Evolutionary conservation across 108 stramenopile genomes (phyloP).

Genomic region (Cyclostephanos tholiformis): DNA sequence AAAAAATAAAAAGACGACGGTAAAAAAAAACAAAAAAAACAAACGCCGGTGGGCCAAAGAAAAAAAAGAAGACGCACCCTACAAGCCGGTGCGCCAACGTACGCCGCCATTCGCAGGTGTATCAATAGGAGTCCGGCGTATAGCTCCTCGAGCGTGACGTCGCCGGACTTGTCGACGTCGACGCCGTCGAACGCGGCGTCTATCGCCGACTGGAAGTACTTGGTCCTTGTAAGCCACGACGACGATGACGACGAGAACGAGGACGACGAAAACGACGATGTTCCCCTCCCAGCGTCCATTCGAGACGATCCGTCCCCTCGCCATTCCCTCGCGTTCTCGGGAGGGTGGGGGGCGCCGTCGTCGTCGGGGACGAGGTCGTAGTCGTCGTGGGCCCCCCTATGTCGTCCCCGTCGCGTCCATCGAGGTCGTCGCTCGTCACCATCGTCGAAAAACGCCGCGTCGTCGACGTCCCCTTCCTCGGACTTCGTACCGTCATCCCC

Average conservation of each 20-base stretch:
- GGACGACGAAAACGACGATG: background rate
- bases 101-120: slow-evolving; percentile 78
- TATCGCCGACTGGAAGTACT: slow-evolving; percentile 57
- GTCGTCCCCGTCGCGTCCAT: background rate
- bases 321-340: too few species aligned
- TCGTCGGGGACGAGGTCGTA: too few species aligned
- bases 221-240: slow-evolving; percentile 48
- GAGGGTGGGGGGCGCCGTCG: too few species aligned
- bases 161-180: slow-evolving; percentile 70
- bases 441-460: too few species aligned
- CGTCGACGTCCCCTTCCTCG: too few species aligned
- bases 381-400: too few species aligned
- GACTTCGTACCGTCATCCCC: slow-evolving; percentile 3
- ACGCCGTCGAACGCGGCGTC: slow-evolving; percentile 64
- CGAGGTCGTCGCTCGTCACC: too few species aligned
- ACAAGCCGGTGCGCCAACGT: slow-evolving; percentile 82
- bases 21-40: background rate
- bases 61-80: slow-evolving; percentile 38
- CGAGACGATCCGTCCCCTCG: too few species aligned
- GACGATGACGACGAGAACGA: background rate
- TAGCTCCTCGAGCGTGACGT: slow-evolving; percentile 73
- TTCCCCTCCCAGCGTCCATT: background rate
- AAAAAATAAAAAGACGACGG: background rate
- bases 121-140: slow-evolving; percentile 77
- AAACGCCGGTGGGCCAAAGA: slow-evolving; percentile 6